Evolutionary conservation across 768 basidiomycete genomes (phyloP).

Genomic region (Coprinopsis cinerea): DNA sequence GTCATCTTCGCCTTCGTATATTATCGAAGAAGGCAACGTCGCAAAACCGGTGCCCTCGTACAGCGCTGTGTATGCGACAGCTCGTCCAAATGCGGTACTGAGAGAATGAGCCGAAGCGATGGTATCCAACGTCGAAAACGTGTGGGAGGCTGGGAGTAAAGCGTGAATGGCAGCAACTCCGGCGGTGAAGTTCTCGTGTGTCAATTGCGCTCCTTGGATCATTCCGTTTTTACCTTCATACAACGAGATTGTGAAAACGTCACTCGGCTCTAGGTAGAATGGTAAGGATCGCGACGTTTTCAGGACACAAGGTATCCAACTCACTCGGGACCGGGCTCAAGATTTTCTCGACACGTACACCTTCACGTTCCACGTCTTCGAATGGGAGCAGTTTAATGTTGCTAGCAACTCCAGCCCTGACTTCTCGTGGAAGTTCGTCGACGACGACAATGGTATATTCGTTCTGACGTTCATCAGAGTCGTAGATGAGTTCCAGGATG

Average conservation of each 20-base stretch:
- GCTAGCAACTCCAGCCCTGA: conserved; percentile 41
- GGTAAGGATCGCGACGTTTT: conserved; percentile 6
- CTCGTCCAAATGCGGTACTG: conserved; percentile 72
- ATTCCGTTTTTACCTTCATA: conserved; percentile 46
- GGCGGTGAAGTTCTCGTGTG: conserved; percentile 83
- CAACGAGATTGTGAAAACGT: conserved; percentile 67
- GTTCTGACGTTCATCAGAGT: conserved; percentile 39
- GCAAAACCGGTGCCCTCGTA: conserved; percentile 72
- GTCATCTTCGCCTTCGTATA: conserved; percentile 21
- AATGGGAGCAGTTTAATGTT: conserved; percentile 58
- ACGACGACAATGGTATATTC: conserved; percentile 65
- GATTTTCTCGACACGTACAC: conserved; percentile 42
- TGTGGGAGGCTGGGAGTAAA: conserved; percentile 67
- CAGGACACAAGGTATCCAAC: conserved; percentile 20
- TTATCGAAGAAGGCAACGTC: conserved; percentile 51
- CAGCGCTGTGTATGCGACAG: conserved; percentile 73
- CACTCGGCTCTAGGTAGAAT: conserved; percentile 40
- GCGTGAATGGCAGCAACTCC: conserved; percentile 78
- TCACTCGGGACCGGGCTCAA: conserved; percentile 47
- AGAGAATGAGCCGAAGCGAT: conserved; percentile 71
- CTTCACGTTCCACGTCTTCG: conserved; percentile 66
- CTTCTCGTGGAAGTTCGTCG: conserved; percentile 49
- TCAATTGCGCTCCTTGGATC: conserved; percentile 59
- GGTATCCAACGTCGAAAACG: conserved; percentile 67
- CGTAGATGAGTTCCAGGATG: conserved; percentile 69